Evolutionary conservation across 1,284 basidiomycete genomes (phyloP).

Genomic region (Rhodofomes roseus): DNA sequence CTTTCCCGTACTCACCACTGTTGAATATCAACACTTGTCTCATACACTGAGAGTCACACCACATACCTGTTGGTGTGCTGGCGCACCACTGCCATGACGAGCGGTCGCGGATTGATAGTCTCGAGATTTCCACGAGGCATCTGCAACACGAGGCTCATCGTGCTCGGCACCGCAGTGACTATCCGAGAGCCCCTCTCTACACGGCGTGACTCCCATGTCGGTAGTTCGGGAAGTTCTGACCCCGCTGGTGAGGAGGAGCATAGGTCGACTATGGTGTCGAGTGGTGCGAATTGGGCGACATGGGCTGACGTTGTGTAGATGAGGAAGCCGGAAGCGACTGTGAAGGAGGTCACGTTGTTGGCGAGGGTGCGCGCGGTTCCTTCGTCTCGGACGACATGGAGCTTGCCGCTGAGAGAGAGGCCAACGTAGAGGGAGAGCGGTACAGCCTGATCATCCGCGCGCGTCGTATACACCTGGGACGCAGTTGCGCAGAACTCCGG

Average conservation of each 20-base stretch:
- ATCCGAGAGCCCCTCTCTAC: constrained; percentile 87
- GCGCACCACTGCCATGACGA: constrained; percentile 83
- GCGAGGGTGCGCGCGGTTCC: constrained; percentile 37
- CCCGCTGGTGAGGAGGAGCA: constrained; percentile 19
- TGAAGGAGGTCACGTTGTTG: constrained; percentile 76
- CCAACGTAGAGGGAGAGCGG: constrained; percentile 52
- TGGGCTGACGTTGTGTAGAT: constrained; percentile 88
- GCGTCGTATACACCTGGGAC: constrained; percentile 6
- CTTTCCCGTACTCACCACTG: constrained; percentile 76
- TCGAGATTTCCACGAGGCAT: constrained; percentile 99
- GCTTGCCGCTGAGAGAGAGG: constrained; percentile 60
- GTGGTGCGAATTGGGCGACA: constrained; percentile 73
- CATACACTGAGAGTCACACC: background rate
- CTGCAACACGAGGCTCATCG: constrained; percentile 90
- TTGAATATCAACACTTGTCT: constrained; percentile 1
- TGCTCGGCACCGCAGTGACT: constrained; percentile 79
- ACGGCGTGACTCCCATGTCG: constrained; percentile 67
- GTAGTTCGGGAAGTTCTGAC: constrained; percentile 15
- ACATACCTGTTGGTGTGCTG: constrained; percentile 72
- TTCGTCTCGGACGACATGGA: constrained; percentile 43
- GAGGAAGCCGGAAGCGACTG: constrained; percentile 76
- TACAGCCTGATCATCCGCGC: constrained; percentile 5
- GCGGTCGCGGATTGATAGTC: constrained; percentile 88
- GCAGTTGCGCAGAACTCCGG: constrained; percentile 57
- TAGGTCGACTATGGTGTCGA: constrained; percentile 32